phyloP scores from a whole-genome alignment of 805 yeast species.

The Suhomyces sp. region DNA sequence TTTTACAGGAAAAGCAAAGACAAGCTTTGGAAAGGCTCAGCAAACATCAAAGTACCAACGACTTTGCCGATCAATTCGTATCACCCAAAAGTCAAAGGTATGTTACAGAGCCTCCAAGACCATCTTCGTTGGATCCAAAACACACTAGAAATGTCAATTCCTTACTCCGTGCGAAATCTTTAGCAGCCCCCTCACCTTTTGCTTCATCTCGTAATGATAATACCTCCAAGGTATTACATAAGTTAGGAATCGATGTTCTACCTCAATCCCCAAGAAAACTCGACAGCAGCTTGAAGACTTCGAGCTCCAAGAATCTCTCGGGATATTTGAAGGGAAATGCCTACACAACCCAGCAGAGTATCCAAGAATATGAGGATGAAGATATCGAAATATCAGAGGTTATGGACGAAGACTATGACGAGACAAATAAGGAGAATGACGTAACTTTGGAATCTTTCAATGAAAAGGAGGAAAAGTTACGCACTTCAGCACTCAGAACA shows the following conservation, averaged over 20 bases:
- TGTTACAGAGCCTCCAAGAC: conserved; percentile 25
- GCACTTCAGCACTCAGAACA: neutral
- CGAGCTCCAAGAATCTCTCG: conserved; percentile 34
- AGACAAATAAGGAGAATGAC: conserved; percentile 14
- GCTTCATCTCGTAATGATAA: conserved; percentile 22
- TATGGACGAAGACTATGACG: conserved; percentile 4
- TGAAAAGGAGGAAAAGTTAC: conserved; percentile 10
- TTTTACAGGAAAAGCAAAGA: conserved; percentile 27
- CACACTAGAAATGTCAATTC: conserved; percentile 18
- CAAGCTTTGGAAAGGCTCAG: conserved; percentile 25
- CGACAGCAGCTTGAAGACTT: conserved; percentile 29
- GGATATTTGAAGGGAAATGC: conserved; percentile 9
- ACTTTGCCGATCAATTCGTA: conserved; percentile 12
- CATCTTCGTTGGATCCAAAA: conserved; percentile 39
- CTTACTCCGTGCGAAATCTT: conserved; percentile 36
- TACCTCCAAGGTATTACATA: conserved; percentile 33
- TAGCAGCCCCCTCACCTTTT: conserved; percentile 27
- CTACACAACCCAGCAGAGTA: neutral
- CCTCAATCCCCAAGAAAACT: conserved; percentile 14
- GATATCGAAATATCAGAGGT: neutral
- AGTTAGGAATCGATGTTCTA: conserved; percentile 34
- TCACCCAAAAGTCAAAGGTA: conserved; percentile 11
- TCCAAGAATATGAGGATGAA: neutral
- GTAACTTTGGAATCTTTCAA: conserved; percentile 14
- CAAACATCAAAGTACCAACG: conserved; percentile 17